A percentile compares a stretch with the other conserved stretches of the same genome.
phyloP scores from a whole-genome alignment of 73 alveolate species.

The Paramecium caudatum region DNA sequence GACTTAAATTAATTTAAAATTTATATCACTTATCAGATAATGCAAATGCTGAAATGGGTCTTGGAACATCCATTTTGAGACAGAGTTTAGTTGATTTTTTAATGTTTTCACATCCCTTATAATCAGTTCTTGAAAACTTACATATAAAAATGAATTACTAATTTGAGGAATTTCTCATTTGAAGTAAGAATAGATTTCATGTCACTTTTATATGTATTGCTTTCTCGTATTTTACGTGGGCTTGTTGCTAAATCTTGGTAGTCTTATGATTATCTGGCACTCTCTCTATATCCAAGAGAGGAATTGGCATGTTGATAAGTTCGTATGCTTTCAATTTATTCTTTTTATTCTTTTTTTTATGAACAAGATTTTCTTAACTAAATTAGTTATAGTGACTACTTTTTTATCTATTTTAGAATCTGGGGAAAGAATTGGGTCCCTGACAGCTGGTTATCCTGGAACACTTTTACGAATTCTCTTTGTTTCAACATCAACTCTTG shows the following conservation, averaged over 20 bases:
- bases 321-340: slow-evolving; percentile 29
- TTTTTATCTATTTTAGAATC: slow-evolving; percentile 2
- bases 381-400: neutral
- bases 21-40: slow-evolving; percentile 23
- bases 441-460: slow-evolving; percentile 40
- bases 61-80: slow-evolving; percentile 16
- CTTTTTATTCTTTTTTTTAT: neutral
- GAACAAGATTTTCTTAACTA: neutral
- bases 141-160: neutral
- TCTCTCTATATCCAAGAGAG: slow-evolving; percentile 30
- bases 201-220: slow-evolving; percentile 45
- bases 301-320: slow-evolving; percentile 26
- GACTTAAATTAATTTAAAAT: slow-evolving; percentile 41
- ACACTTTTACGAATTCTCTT: slow-evolving; percentile 25
- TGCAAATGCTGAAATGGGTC: slow-evolving; percentile 64
- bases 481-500: neutral
- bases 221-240: slow-evolving; percentile 11
- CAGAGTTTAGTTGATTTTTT: slow-evolving; percentile 23
- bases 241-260: slow-evolving; percentile 11
- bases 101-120: slow-evolving; percentile 35
- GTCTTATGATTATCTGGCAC: neutral
- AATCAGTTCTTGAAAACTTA: slow-evolving; percentile 52
- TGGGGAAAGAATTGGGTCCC: slow-evolving; percentile 42
- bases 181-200: neutral
- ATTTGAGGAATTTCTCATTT: slow-evolving; percentile 5